Conservation (phyloP, 139 green algal species). For the Axilococcus clingmanii region DNA sequence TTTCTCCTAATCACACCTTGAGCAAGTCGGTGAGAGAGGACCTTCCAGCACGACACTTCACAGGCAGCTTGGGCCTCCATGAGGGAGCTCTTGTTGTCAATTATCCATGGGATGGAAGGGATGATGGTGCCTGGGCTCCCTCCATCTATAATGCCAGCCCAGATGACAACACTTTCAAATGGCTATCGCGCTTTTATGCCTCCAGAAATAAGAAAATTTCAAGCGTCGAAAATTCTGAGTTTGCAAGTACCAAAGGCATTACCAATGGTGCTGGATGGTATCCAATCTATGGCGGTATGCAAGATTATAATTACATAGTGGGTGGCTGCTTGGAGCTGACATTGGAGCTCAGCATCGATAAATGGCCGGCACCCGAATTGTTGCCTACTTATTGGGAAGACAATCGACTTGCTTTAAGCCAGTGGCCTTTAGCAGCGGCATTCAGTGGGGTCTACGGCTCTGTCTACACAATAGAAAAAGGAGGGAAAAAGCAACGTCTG, state of each 20-base stretch:
- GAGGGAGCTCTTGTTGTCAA: conserved; percentile 76
- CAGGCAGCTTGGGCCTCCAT: conserved; percentile 5
- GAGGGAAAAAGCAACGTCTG: no score
- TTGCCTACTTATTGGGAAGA: conserved; percentile 51
- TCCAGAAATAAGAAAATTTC: conserved; percentile 45
- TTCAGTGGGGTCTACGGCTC: conserved; percentile 32
- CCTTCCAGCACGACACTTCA: conserved; percentile 5
- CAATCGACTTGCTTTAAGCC: conserved; percentile 54
- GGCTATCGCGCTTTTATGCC: conserved; percentile 65
- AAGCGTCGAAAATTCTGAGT: conserved; percentile 45
- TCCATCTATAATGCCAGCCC: conserved; percentile 49
- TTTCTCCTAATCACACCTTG: conserved; percentile 31
- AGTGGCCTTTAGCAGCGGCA: conserved; percentile 31
- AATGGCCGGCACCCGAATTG: conserved; percentile 47
- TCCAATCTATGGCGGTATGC: conserved; percentile 79
- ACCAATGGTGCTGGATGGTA: conserved; percentile 92
- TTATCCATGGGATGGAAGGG: conserved; percentile 72
- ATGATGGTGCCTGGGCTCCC: conserved; percentile 38
- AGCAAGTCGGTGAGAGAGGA: no score
- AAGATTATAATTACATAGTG: conserved; percentile 85
- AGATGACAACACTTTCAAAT: conserved; percentile 67
- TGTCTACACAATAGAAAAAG: conserved; percentile 14
- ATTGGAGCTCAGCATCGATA: conserved; percentile 71
- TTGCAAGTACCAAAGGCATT: conserved; percentile 50
- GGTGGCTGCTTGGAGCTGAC: conserved; percentile 73